Evolutionary conservation across 1,139 yeast genomes (phyloP).

Genomic region (Meyerozyma guilliermondii): DNA sequence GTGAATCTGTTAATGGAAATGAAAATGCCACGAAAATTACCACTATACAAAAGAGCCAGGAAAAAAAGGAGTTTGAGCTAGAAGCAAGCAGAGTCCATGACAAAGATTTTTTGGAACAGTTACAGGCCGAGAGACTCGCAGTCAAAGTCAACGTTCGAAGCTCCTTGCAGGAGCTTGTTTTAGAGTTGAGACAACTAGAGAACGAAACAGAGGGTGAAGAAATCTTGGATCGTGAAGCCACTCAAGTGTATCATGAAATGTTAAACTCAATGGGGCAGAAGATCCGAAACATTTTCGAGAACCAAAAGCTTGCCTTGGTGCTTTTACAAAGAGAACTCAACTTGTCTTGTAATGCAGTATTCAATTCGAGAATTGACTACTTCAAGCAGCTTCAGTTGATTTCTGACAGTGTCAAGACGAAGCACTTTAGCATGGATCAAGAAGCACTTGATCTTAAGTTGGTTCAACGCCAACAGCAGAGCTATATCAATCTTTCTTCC

Average conservation of each 20-base stretch:
- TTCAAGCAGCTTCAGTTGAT: conserved; percentile 79
- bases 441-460: conserved; percentile 11
- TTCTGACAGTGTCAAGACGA: conserved; percentile 65
- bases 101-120: conserved; percentile 18
- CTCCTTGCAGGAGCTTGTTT: conserved; percentile 29
- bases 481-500: conserved; percentile 3
- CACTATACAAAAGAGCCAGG: conserved; percentile 20
- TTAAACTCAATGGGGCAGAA: conserved; percentile 19
- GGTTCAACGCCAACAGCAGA: conserved; percentile 8
- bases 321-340: conserved; percentile 45
- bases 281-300: conserved; percentile 29
- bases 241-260: conserved; percentile 12
- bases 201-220: conserved; percentile 18
- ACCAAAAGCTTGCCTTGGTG: conserved; percentile 35
- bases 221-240: conserved; percentile 6
- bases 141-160: conserved; percentile 25
- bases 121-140: conserved; percentile 26
- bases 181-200: conserved; percentile 19
- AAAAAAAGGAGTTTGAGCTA: conserved; percentile 18
- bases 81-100: conserved; percentile 26
- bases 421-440: conserved; percentile 17
- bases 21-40: conserved; percentile 18
- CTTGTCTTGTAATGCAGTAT: conserved; percentile 55
- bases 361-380: conserved; percentile 74
- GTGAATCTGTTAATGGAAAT: conserved; percentile 23